Conservation (phyloP, 208 protist species). For the Trypanosomatidae sp. region DNA sequence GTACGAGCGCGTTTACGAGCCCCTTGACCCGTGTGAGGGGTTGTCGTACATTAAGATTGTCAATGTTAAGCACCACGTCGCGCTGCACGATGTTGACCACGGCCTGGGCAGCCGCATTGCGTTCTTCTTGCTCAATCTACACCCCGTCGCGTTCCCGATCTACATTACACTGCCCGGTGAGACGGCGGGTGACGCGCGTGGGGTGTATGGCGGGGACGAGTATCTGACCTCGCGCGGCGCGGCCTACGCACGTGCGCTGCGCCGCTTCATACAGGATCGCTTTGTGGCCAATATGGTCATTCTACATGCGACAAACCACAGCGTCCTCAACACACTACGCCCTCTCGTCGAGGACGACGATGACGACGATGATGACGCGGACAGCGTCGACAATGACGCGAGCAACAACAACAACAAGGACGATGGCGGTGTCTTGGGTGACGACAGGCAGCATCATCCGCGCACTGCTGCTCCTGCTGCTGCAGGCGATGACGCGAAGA, state of each 20-base stretch:
- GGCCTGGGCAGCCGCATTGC: conserved; percentile 67
- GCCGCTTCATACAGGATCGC: conserved; percentile 69
- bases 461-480: no score
- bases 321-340: conserved; percentile 47
- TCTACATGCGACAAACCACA: conserved; percentile 70
- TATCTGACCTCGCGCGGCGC: conserved; percentile 46
- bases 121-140: conserved; percentile 84
- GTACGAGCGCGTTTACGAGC: conserved; percentile 87
- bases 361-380: neutral
- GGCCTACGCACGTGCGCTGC: conserved; percentile 44
- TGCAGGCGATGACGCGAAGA: no score
- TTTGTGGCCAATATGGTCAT: conserved; percentile 76
- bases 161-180: conserved; percentile 78
- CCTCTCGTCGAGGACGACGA: conserved; percentile 33
- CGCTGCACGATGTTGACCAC: conserved; percentile 54
- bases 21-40: conserved; percentile 36
- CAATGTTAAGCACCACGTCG: conserved; percentile 81
- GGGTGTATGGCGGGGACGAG: conserved; percentile 67
- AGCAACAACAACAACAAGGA: neutral
- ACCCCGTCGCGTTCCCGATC: conserved; percentile 73
- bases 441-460: no score
- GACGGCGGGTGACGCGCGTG: conserved; percentile 43
- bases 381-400: neutral
- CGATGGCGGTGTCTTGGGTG: neutral
- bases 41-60: conserved; percentile 82